Evolutionary conservation across 2,329 filamentous ascomycete genomes (phyloP).

Genomic region (Aspergillus amoenus): DNA sequence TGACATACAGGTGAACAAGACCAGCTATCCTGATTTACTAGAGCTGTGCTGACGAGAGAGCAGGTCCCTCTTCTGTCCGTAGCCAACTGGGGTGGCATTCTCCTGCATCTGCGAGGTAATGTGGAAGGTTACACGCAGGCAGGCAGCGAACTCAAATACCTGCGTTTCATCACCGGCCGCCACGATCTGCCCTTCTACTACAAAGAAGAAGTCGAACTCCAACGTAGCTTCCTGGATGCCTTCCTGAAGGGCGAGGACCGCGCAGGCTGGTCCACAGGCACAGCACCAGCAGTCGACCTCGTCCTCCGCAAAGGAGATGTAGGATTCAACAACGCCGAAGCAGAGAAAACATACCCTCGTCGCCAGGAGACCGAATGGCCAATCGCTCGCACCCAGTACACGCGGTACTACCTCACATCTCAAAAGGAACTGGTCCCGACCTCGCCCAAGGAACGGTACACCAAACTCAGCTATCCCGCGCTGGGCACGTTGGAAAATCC

Average conservation of each 20-base stretch:
- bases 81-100: conserved; percentile 70
- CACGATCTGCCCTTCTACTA: conserved; percentile 75
- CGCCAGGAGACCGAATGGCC: conserved; percentile 66
- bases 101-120: conserved; percentile 68
- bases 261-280: conserved; percentile 47
- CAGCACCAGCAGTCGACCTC: conserved; percentile 60
- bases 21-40: background rate
- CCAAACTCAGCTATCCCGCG: conserved; percentile 58
- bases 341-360: conserved; percentile 56
- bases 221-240: conserved; percentile 67
- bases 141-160: conserved; percentile 66
- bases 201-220: conserved; percentile 65
- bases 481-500: conserved; percentile 58
- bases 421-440: conserved; percentile 42
- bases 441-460: conserved; percentile 23
- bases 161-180: conserved; percentile 67
- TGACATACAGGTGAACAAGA: conserved; percentile 60
- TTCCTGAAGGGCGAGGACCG: conserved; percentile 68
- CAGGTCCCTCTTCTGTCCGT: conserved; percentile 60
- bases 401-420: conserved; percentile 58
- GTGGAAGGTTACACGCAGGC: conserved; percentile 64
- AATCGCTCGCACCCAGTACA: conserved; percentile 64
- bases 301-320: conserved; percentile 66
- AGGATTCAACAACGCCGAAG: conserved; percentile 63
- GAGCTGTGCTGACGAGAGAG: background rate